These are phyloP conservation scores for Zizania palustris DNA, from an alignment of 202 grass and related monocot genomes.

Conservation along the genomic window DNA sequence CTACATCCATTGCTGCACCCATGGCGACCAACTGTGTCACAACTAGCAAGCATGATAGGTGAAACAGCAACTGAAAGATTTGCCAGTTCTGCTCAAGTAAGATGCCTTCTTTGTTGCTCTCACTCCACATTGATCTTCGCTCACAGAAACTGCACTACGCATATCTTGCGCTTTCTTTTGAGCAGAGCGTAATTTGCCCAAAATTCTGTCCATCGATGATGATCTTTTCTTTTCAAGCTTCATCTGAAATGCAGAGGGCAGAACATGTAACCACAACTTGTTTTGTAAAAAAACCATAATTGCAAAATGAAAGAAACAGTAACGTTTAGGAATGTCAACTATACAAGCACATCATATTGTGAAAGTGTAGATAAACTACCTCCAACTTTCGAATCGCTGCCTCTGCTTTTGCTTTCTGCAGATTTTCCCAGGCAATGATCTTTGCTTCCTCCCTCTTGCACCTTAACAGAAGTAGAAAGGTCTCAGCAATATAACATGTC, in stretches of 20 bases:
- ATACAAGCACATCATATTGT: not conserved
- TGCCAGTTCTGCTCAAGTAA: conserved; percentile 43
- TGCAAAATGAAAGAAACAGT: not conserved
- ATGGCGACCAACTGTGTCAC: conserved; percentile 23
- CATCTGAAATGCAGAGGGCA: conserved; percentile 60
- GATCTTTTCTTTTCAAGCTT: conserved; percentile 97
- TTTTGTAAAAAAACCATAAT: not conserved
- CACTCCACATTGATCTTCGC: conserved; percentile 51
- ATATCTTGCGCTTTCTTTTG: conserved; percentile 93
- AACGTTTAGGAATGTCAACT: not conserved
- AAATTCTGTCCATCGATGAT: conserved; percentile 94
- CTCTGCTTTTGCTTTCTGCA: conserved; percentile 96
- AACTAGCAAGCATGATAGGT: conserved; percentile 69
- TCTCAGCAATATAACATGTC: conserved; percentile 33
- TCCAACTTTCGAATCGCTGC: conserved; percentile 88
- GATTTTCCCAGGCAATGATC: conserved; percentile 97
- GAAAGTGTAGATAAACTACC: conserved; percentile 51
- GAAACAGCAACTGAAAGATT: conserved; percentile 82
- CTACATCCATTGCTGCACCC: not conserved
- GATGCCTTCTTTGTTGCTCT: conserved; percentile 51
- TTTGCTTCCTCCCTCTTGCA: conserved; percentile 98
- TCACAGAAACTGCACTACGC: conserved; percentile 55
- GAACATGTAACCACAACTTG: not conserved
- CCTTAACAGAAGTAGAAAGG: conserved; percentile 52
- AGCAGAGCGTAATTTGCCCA: conserved; percentile 71